Percentiles rank a stretch among this genome's conserved stretches.
These are phyloP conservation scores for Mallotus repandus DNA, from an alignment of 441 rosid species.

Conservation along the genomic window DNA sequence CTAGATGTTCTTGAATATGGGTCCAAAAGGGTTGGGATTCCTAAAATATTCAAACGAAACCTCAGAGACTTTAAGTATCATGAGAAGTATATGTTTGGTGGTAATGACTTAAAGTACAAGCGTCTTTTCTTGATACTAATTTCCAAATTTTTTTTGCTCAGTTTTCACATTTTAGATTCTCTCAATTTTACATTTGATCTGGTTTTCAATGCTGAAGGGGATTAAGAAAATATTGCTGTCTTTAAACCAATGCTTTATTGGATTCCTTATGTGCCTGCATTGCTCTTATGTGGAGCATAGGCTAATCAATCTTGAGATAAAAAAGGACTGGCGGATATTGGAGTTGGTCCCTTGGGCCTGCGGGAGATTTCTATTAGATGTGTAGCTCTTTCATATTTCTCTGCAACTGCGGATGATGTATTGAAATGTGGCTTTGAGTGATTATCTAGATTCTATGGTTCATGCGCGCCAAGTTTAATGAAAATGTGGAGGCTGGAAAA, in stretches of 20 bases:
- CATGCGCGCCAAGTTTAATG: background rate
- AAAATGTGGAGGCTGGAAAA: conserved; percentile 1
- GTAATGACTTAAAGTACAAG: background rate
- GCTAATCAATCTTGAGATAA: background rate
- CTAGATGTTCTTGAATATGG: background rate
- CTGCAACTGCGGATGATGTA: background rate
- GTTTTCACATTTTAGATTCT: background rate
- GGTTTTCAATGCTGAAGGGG: background rate
- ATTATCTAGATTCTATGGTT: background rate
- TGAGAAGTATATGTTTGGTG: background rate
- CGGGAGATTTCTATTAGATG: background rate
- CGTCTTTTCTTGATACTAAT: background rate
- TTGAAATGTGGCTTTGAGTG: background rate
- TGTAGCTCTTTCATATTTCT: background rate
- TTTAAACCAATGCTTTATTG: too few relatives aligned
- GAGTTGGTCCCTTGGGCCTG: background rate
- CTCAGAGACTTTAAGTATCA: background rate
- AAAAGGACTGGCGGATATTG: background rate
- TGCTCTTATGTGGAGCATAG: background rate
- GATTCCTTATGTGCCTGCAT: too few relatives aligned
- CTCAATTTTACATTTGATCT: background rate
- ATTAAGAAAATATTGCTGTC: background rate
- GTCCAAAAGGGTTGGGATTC: background rate
- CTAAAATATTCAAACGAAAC: background rate
- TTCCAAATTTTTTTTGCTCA: background rate